Evolutionary conservation across 139 green algal genomes (phyloP).

Genomic region (Dunaliella primolecta): DNA sequence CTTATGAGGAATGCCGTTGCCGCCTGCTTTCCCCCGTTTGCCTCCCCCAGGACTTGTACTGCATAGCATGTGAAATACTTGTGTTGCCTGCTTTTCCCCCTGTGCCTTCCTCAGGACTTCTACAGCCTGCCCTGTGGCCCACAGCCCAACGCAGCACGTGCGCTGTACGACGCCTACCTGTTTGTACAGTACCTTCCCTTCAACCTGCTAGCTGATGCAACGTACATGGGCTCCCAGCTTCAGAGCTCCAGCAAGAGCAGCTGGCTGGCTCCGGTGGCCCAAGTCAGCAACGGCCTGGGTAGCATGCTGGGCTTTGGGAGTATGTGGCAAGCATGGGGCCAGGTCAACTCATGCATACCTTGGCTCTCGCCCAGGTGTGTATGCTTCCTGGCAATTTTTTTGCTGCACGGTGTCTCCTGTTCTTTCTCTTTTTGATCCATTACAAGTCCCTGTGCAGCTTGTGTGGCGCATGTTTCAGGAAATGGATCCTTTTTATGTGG

Average conservation of each 20-base stretch:
- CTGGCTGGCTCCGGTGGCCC: constrained; percentile 3
- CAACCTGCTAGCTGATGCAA: background rate
- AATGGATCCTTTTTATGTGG: background rate
- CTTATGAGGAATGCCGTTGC: too few species aligned
- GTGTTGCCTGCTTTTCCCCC: too few species aligned
- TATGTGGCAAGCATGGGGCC: constrained; percentile 21
- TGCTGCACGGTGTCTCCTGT: too few species aligned
- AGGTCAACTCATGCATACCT: constrained; percentile 34
- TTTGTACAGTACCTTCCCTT: constrained; percentile 22
- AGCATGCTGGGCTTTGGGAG: constrained; percentile 25
- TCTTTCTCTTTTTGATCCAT: too few species aligned
- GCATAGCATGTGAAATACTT: too few species aligned
- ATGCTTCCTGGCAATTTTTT: too few species aligned
- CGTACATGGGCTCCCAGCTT: background rate
- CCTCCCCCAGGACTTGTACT: too few species aligned
- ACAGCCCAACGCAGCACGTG: background rate
- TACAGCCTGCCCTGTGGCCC: background rate
- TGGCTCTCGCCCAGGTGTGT: constrained; percentile 25
- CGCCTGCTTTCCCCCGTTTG: too few species aligned
- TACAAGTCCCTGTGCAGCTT: too few species aligned
- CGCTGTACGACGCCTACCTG: constrained; percentile 35
- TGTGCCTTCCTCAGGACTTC: too few species aligned
- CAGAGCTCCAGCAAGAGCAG: background rate
- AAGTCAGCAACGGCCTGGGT: background rate
- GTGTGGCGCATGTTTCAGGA: background rate